A percentile compares a stretch with the other conserved stretches of the same genome.
Evolutionary conservation across 768 basidiomycete genomes (phyloP).

Genomic region (Naganishia vaughanmartiniae): DNA sequence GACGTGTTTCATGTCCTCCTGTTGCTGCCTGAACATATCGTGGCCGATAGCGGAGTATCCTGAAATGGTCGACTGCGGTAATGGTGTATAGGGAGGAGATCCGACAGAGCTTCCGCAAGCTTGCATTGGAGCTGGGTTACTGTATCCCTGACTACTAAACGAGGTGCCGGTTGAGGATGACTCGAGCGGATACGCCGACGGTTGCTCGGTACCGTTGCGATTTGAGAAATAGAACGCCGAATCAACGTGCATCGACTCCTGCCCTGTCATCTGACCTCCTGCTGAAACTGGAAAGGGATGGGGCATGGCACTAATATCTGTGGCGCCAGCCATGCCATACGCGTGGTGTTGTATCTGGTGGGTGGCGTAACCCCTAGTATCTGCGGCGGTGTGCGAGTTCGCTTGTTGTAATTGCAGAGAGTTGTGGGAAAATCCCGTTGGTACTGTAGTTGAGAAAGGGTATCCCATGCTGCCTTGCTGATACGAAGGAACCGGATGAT

Average conservation of each 20-base stretch:
- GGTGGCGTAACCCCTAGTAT: neutral
- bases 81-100: constrained; percentile 13
- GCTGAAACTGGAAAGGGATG: neutral
- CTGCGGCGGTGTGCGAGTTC: neutral
- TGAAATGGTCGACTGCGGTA: neutral
- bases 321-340: neutral
- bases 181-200: neutral
- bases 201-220: neutral
- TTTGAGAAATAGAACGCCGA: neutral
- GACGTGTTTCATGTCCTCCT: neutral
- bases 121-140: neutral
- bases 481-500: neutral
- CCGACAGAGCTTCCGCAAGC: neutral
- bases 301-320: neutral
- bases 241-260: neutral
- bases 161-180: neutral
- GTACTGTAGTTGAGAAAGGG: neutral
- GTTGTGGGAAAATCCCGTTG: neutral
- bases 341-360: neutral
- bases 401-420: neutral
- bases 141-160: constrained; percentile 10
- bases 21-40: too few species aligned
- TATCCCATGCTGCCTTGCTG: neutral
- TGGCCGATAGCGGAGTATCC: neutral
- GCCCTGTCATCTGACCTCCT: neutral